Base-by-base conservation (phyloP, 2,329 filamentous ascomycete genomes). In the Biscogniauxia mediterranea region DNA sequence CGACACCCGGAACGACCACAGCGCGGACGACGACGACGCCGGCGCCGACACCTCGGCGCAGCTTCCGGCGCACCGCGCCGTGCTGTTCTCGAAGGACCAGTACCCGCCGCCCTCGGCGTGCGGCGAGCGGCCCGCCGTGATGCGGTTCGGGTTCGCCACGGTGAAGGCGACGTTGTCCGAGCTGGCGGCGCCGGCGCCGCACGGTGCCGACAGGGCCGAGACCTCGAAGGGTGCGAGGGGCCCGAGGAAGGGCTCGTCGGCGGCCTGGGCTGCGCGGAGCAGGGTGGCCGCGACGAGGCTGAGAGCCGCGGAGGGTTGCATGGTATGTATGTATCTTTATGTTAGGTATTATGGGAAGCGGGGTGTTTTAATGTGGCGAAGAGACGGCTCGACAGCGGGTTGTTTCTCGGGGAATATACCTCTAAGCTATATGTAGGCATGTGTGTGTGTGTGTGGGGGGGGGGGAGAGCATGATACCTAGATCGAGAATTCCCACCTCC, bases 111-210 rank as follows among this genome's bases (percentile, higher is more conserved):
- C 61, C 1, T 52, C 58, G 3, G 59, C 63, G 58, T 57, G 55
- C 5, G 63, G 64, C 21, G 59, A 59, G 9, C 59, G 57, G 4
- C 61, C 63, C 13, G 64, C 64, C 3, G 63, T 58, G 13, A 62
- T 61, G 19, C 21, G 57, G 56, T 67, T 65, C 38, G 63, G 65
- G 57, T 66, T 66, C 49, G 21, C 42, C 54, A 66, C 55, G 2
- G 54, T 54, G 5, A 66, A 49, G 42, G 52, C 32, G 54, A 66
- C 42, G 54, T 17, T 15, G 2, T 54, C 17, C 28, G 52, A 11
- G 2, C 58, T 58, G 7, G 26, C 6, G 42, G 8, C 15, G 49
- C 51, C 6, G 42, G 8, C 15, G 49, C 51, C 26, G 3, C 7
- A 8, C 2, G 58, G 26, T 13, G 63, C 57, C 17, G 51, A 46